phyloP scores from a whole-genome alignment of 768 basidiomycete species.

The Boletus pseudopeckii region DNA sequence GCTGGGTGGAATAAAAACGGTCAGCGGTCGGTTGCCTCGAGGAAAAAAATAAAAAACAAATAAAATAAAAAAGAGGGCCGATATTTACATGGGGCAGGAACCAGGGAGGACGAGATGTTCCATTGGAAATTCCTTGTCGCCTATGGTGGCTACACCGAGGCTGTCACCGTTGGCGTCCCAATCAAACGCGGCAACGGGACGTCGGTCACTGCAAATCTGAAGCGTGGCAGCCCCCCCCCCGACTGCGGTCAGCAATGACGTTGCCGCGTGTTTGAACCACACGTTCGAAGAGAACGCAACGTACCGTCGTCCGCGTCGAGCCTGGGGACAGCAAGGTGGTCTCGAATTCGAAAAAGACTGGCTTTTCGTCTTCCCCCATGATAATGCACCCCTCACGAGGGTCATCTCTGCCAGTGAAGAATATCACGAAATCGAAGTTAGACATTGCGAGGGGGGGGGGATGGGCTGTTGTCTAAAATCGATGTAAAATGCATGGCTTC shows the following conservation, averaged over 20 bases:
- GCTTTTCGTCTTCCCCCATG: slow-evolving; percentile 60
- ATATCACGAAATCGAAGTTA: slow-evolving; percentile 49
- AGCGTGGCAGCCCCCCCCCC: too few relatives aligned
- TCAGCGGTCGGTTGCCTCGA: neutral
- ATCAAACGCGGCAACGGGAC: slow-evolving; percentile 52
- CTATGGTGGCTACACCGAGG: slow-evolving; percentile 49
- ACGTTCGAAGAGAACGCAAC: neutral
- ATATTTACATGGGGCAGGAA: slow-evolving; percentile 44
- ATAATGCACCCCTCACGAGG: slow-evolving; percentile 61
- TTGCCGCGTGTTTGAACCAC: too few relatives aligned
- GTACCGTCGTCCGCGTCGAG: slow-evolving; percentile 28
- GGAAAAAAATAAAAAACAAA: neutral
- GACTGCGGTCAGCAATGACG: too few relatives aligned
- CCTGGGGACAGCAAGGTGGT: slow-evolving; percentile 37
- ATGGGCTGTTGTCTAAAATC: slow-evolving; percentile 1
- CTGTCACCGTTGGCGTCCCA: slow-evolving; percentile 34
- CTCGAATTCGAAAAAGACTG: slow-evolving; percentile 64
- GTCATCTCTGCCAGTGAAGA: slow-evolving; percentile 68
- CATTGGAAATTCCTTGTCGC: slow-evolving; percentile 55
- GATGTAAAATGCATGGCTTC: slow-evolving; percentile 16
- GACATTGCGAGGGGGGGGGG: slow-evolving; percentile 25
- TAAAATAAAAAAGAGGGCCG: neutral
- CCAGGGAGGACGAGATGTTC: slow-evolving; percentile 56
- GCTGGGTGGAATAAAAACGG: slow-evolving; percentile 33
- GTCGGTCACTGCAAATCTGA: slow-evolving; percentile 40